phyloP scores from a whole-genome alignment of 768 basidiomycete genomes.

The Lactarius akahatsu region DNA sequence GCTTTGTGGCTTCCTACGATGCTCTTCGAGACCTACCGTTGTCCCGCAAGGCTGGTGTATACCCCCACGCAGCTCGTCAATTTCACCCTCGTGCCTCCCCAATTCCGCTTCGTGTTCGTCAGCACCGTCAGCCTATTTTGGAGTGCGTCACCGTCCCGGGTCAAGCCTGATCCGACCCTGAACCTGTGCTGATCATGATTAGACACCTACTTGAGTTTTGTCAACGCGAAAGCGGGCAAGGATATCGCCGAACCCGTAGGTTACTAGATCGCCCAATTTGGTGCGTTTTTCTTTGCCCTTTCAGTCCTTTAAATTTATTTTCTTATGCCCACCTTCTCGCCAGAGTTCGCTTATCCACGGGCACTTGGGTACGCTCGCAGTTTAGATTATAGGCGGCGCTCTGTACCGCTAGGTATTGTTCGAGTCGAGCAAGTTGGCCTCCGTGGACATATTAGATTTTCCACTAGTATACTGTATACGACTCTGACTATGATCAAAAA shows the following conservation, averaged over 20 bases:
- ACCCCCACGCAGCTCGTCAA: conserved; percentile 78
- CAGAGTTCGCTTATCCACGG: neutral
- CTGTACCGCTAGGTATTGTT: neutral
- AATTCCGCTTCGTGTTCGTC: conserved; percentile 71
- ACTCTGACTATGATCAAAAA: too few species aligned
- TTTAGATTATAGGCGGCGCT: neutral
- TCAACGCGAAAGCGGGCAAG: conserved; percentile 10
- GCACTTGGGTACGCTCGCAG: too few species aligned
- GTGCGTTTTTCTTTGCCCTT: neutral
- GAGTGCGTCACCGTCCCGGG: conserved; percentile 51
- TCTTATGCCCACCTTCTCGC: neutral
- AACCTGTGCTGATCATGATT: neutral
- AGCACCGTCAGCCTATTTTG: conserved; percentile 78
- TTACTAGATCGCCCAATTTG: conserved; percentile 3
- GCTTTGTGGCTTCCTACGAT: neutral
- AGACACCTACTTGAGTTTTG: conserved; percentile 25
- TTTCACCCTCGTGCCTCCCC: conserved; percentile 73
- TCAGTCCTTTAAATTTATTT: neutral
- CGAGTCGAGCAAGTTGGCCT: neutral
- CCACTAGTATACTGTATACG: too few species aligned
- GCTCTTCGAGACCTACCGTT: conserved; percentile 5
- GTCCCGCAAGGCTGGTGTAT: conserved; percentile 58
- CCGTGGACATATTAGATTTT: too few species aligned
- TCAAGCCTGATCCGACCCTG: neutral
- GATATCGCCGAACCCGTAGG: neutral